These are phyloP conservation scores for Trichoderma sp. DNA, from an alignment of 2,329 filamentous ascomycete genomes.

Conservation along the genomic window DNA sequence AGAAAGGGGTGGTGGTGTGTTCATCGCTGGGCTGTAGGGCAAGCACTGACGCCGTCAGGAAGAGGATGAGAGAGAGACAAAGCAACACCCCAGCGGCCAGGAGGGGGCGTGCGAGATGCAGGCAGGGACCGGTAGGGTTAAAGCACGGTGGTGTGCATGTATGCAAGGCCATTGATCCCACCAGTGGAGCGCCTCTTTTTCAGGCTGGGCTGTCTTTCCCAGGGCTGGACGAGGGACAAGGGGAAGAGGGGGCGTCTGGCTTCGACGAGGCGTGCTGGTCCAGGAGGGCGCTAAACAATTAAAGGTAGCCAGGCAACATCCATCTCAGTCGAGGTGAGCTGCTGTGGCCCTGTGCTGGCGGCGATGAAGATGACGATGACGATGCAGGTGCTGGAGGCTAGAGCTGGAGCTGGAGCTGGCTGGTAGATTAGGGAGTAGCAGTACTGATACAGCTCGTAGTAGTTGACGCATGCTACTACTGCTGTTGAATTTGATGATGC, in stretches of 20 bases:
- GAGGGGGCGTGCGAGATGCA: constrained; percentile 20
- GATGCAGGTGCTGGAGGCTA: not conserved
- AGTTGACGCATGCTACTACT: not conserved
- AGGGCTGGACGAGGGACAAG: constrained; percentile 25
- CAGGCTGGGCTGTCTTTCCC: constrained; percentile 19
- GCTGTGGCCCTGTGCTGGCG: not conserved
- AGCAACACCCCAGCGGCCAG: constrained; percentile 15
- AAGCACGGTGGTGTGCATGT: constrained; percentile 22
- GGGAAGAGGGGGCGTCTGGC: constrained; percentile 19
- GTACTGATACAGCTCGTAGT: too few species aligned
- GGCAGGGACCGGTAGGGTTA: constrained; percentile 14
- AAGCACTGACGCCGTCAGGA: constrained; percentile 13
- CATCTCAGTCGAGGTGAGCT: constrained; percentile 24
- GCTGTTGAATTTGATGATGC: constrained; percentile 5
- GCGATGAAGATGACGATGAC: not conserved
- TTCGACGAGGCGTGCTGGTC: constrained; percentile 12
- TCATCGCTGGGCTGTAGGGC: constrained; percentile 21
- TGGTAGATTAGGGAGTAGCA: too few species aligned
- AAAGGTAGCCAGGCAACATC: constrained; percentile 26
- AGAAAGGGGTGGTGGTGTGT: constrained; percentile 5
- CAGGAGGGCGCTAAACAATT: constrained; percentile 20
- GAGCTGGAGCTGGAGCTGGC: not conserved
- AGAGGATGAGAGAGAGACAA: constrained; percentile 5
- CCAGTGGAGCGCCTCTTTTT: constrained; percentile 24
- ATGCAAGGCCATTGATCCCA: constrained; percentile 23